Percentiles rank a stretch among this genome's conserved stretches.
Conservation (phyloP, 306 rosid species). For the Corylus heterophylla region DNA sequence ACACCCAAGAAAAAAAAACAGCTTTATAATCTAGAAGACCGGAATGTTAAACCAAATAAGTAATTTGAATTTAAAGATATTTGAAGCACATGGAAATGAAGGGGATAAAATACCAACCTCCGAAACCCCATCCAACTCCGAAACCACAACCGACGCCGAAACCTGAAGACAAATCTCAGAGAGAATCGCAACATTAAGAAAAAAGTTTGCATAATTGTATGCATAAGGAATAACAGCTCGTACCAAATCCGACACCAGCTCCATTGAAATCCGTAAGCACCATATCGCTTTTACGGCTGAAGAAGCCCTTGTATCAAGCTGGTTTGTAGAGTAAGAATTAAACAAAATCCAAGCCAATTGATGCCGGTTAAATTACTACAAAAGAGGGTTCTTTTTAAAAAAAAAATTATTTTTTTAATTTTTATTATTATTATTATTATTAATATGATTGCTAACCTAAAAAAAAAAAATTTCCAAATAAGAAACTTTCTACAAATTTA, state of each 20-base stretch:
- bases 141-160: conserved; percentile 96
- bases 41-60: neutral
- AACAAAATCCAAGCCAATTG: too few species aligned
- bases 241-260: conserved; percentile 89
- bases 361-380: too few species aligned
- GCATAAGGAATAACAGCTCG: neutral
- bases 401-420: too few species aligned
- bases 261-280: conserved; percentile 85
- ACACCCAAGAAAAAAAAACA: neutral
- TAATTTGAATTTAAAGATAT: neutral
- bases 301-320: neutral
- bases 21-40: neutral
- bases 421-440: too few species aligned
- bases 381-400: too few species aligned
- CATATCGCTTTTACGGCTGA: conserved; percentile 38
- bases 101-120: conserved; percentile 52
- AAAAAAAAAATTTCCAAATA: too few species aligned
- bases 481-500: too few species aligned
- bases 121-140: conserved; percentile 98
- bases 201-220: neutral
- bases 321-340: too few species aligned
- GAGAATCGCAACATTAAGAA: neutral
- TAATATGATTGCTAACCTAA: too few species aligned
- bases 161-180: conserved; percentile 43
- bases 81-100: conserved; percentile 22